Evolutionary conservation across 345 rosid genomes (phyloP), one percentile per base, ranked within the genome.

Genomic region (Orychophragmus violaceus): DNA sequence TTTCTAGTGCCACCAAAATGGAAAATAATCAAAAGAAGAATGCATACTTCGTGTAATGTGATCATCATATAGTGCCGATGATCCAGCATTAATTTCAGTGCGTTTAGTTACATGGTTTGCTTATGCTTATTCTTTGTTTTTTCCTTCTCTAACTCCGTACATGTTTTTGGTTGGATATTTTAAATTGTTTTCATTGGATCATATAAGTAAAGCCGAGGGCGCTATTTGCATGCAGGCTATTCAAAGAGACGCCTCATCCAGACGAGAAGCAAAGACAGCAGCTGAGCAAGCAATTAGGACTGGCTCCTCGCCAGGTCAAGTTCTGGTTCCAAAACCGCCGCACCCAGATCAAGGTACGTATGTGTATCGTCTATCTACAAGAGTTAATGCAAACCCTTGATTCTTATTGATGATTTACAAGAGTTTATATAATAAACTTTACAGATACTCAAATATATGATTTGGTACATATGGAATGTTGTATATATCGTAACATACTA

Each of bases 311-410:
- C 37, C 99, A 94, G 77, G 97, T 94, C 79, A 94, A 94, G 82
- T 94, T 94, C 81, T 94, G 99, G 99, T 94, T 94, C 64, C 99
- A 94, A 77, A 94, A 94, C 77, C 95, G 99, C 28, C 84, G 99
- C 23, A 94, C 99, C 27, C 99, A 94, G 73, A 85, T 94, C 73
- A 91, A 94, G 92, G 97, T 88, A 74, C 3, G 25, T 36, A 9
- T 49, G 4, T 21, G 8, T 21, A 49, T 49, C 17, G 16, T 16
- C 5, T 10, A 10, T n/a, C 24, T 52, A 37, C n/a, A n/a, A n/a
- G n/a, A n/a, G n/a, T n/a, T n/a, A n/a, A n/a, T n/a, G n/a, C n/a
- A n/a, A n/a, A n/a, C n/a, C n/a, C n/a, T n/a, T n/a, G n/a, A n/a
- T n/a, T n/a, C n/a, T n/a, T n/a, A n/a, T n/a, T n/a, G n/a, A n/a